A percentile compares a stretch with the other conserved stretches of the same genome.
phyloP scores from a whole-genome alignment of 345 rosid genomes.

The Aquilaria sinensis region DNA sequence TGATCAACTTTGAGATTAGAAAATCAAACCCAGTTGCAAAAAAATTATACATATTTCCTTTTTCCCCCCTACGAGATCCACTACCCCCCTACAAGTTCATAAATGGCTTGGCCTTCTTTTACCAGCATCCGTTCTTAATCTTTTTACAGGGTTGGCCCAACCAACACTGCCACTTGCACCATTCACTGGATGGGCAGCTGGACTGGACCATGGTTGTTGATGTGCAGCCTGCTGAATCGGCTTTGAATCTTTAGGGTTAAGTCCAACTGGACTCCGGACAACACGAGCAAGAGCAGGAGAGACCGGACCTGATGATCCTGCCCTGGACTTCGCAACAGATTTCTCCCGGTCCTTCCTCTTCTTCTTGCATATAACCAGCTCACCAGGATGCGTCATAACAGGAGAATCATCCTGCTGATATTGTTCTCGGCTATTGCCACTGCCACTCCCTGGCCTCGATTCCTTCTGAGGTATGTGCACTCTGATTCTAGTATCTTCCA shows the following conservation, averaged over 20 bases:
- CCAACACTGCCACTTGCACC: slow-evolving; percentile 64
- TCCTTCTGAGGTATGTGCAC: slow-evolving; percentile 65
- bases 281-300: slow-evolving; percentile 75
- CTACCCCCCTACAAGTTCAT: slow-evolving; percentile 28
- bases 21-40: slow-evolving; percentile 12
- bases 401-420: slow-evolving; percentile 64
- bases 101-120: slow-evolving; percentile 88
- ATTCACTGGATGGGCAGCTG: slow-evolving; percentile 46
- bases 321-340: slow-evolving; percentile 45
- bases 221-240: slow-evolving; percentile 34
- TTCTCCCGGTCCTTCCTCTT: slow-evolving; percentile 98
- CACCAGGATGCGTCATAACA: slow-evolving; percentile 73
- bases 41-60: slow-evolving; percentile 10
- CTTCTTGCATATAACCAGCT: slow-evolving; percentile 95
- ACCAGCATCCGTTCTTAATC: slow-evolving; percentile 88
- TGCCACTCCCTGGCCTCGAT: slow-evolving; percentile 51
- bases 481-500: slow-evolving; percentile 70
- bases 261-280: slow-evolving; percentile 49
- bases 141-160: slow-evolving; percentile 99
- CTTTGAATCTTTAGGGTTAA: slow-evolving; percentile 50
- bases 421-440: slow-evolving; percentile 42
- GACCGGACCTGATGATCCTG: slow-evolving; percentile 65
- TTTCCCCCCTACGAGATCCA: slow-evolving; percentile 11
- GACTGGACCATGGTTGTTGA: slow-evolving; percentile 75
- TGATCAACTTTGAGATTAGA: slow-evolving; percentile 21